Base-by-base conservation (phyloP, 805 yeast species). In the Kodamaea neixiangensis region DNA sequence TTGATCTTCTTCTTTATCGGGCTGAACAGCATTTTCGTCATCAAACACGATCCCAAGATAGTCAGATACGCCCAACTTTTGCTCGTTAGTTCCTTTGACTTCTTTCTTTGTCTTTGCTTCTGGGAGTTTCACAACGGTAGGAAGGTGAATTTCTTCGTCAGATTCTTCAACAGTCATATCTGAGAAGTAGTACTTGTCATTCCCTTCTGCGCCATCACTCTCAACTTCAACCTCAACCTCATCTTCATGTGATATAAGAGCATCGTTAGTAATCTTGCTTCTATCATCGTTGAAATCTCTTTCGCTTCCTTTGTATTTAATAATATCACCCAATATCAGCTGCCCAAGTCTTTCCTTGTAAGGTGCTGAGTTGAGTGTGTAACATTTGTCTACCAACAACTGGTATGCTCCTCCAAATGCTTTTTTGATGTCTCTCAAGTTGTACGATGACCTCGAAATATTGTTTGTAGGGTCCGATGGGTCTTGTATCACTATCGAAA, bases 381-480 rank as follows among this genome's bases (percentile, higher is more conserved):
- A 89, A 63, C 96, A 89, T 57, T 83, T 81, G 58, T 85, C 86
- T 0, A 84, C 80, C 33, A 91, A 70, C 48, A 90, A 64, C 61
- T 88, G 94, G 70, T 77, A 91, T 0, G 97, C 97, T 38, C 96
- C 96, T 14, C 86, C 85, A 71, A 93, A 91, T 0, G 97, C 89
- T 58, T 89, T 84, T 62, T 87, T 89, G 50, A 93, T 78, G 59
- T 86, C 89, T 35, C 89, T 69, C 39, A 89, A 72, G 64, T 91
- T 91, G 71, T 83, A 89, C 1, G 96, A 84, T 3, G 97, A 89
- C 58, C 96, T 76, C 43, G 94, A 83, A 44, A 93, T 86, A 64
- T 93, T 93, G 62, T 93, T 93, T n/a, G 72, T 56, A 1, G 83
- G 73, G 61, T 92, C 97, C 45, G 86, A 85, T 1, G 98, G 98